These are phyloP conservation scores for Salix suchowensis DNA, from an alignment of 345 rosid genomes.

Conservation along the genomic window DNA sequence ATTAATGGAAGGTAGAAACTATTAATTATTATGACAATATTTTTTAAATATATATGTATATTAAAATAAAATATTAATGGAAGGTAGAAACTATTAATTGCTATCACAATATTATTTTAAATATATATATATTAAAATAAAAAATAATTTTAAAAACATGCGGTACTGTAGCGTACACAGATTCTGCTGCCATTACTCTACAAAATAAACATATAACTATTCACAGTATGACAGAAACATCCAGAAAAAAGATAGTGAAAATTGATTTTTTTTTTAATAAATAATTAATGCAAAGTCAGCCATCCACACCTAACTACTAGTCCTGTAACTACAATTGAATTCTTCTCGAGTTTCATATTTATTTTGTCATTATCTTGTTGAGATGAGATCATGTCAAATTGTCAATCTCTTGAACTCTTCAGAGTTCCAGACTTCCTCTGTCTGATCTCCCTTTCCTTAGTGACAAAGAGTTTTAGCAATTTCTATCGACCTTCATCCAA, in stretches of 20 bases:
- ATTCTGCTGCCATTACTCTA: not conserved
- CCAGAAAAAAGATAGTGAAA: not conserved
- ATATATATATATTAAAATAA: no score
- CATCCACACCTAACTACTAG: not conserved
- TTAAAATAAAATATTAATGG: no score
- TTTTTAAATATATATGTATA: no score
- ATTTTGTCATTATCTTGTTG: not conserved
- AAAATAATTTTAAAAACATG: no score
- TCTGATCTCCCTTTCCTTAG: not conserved
- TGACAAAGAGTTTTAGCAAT: not conserved
- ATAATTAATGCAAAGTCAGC: not conserved
- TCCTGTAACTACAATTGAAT: not conserved
- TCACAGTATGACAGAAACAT: not conserved
- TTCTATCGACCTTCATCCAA: not conserved
- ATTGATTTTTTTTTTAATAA: no score
- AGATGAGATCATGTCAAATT: not conserved
- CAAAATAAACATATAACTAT: not conserved
- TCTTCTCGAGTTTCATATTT: not conserved
- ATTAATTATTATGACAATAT: no score
- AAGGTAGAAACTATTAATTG: no score
- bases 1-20: no score
- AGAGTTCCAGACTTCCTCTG: constrained; percentile 3
- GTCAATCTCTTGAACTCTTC: not conserved
- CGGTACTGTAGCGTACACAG: no score
- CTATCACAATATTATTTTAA: no score